These are phyloP conservation scores for Apophysomyces elegans DNA, from an alignment of 371 early-diverging fungal species.

Conservation along the genomic window DNA sequence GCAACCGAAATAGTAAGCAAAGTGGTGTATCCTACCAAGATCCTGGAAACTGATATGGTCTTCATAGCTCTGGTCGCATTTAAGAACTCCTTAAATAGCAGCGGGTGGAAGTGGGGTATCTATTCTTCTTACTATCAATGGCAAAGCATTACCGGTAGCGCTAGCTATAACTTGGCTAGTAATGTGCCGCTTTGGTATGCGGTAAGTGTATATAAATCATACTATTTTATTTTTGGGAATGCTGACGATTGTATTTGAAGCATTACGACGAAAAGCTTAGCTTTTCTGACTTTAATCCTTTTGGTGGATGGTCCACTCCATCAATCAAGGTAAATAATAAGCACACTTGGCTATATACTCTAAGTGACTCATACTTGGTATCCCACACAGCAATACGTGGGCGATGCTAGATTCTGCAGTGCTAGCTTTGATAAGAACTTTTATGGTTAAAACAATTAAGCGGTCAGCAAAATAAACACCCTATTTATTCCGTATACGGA, in stretches of 20 bases:
- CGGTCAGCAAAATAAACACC: background rate
- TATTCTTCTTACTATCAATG: conserved; percentile 27
- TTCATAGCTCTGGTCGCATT: conserved; percentile 18
- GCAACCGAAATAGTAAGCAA: conserved; percentile 17
- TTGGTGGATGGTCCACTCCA: conserved; percentile 33
- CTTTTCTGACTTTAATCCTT: conserved; percentile 24
- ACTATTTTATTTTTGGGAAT: background rate
- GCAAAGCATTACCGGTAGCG: conserved; percentile 22
- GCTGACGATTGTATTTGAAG: background rate
- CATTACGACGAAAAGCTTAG: conserved; percentile 21
- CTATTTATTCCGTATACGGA: background rate
- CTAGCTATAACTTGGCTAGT: conserved; percentile 21
- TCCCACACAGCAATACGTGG: conserved; percentile 24
- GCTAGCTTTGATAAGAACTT: conserved; percentile 28
- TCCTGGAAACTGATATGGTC: background rate
- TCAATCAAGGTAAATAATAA: conserved; percentile 22
- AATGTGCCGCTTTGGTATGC: conserved; percentile 30
- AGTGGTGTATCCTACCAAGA: background rate
- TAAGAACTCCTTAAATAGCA: conserved; percentile 21
- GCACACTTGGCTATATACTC: too few species aligned
- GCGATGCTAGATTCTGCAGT: conserved; percentile 20
- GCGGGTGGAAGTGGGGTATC: conserved; percentile 31
- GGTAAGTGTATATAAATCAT: conserved; percentile 14
- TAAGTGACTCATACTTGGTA: background rate
- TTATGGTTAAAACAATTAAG: conserved; percentile 24